Evolutionary conservation across 2,329 filamentous ascomycete genomes (phyloP), one percentile per base, ranked within the genome.

Genomic region (Chaetomium sp.): DNA sequence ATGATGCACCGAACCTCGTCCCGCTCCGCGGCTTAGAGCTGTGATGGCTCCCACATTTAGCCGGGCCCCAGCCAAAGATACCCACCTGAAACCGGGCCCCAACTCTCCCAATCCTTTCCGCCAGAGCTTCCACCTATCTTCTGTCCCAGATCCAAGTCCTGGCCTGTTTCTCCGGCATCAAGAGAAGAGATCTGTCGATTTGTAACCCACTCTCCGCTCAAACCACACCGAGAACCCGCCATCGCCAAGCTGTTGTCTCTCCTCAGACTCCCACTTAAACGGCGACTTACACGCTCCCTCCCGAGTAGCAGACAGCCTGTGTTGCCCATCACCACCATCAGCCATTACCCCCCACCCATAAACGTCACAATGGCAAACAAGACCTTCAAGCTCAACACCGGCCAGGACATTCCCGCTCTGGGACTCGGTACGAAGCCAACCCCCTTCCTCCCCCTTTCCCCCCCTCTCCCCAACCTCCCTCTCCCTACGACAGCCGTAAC

Each of bases 341-440:
- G 19, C 33, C 12, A 3, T 9, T 13, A n/a, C n/a, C n/a, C n/a
- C 29, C 1, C 54, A 1, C 19, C n/a, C 19, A n/a, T 13, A 51
- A 33, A 57, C 21, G 29, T 66, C 72, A 79, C 62, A 67, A 87
- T 87, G 84, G 78, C 83, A 65, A 80, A 81, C 69, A 79, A 82
- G 68, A 80, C 79, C 25, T 88, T 86, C 77, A 87, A 83, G 73
- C 83, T 90, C 70, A 90, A 90, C 79, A 88, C 81, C 45, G 87
- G 87, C 65, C 77, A 80, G 63, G 79, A 85, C 68, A 89, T 90
- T 67, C 87, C 87, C 57, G 84, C 87, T 47, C 74, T 90, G 23
- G 87, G 86, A 60, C 80, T 89, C 33, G 87, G 85, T 87, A 78
- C 55, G 79, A 71, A 23, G 0, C 29, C 13, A 62, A 4, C 13